A percentile compares a stretch with the other conserved stretches of the same genome.
Evolutionary conservation across 2,329 filamentous ascomycete genomes (phyloP).

Genomic region (Harringtonia aguacate): DNA sequence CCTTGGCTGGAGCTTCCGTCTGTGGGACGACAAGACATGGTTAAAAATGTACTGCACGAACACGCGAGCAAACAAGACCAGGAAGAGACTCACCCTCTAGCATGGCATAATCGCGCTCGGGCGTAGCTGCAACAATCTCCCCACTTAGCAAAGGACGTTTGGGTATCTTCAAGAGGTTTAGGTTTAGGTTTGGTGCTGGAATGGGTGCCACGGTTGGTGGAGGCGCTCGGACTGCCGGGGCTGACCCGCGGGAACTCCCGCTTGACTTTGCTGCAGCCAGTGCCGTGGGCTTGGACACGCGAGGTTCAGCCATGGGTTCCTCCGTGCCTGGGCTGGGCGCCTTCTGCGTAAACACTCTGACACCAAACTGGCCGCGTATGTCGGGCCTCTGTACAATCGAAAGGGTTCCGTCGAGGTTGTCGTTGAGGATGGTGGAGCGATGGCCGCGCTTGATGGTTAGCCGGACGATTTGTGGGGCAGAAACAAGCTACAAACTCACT

Average conservation of each 20-base stretch:
- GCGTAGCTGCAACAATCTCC: background rate
- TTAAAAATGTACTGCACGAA: too few species aligned
- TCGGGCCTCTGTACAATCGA: background rate
- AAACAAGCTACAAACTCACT: background rate
- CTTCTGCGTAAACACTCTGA: slow-evolving; percentile 4
- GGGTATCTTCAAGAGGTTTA: too few species aligned
- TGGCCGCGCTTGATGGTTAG: slow-evolving; percentile 1
- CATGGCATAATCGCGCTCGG: background rate
- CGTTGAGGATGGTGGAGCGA: slow-evolving; percentile 1
- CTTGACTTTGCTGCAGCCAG: background rate
- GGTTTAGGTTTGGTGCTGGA: background rate
- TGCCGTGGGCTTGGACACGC: background rate
- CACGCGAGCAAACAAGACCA: too few species aligned
- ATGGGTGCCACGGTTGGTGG: too few species aligned
- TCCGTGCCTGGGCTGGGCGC: background rate
- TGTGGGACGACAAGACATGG: background rate
- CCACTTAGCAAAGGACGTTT: too few species aligned
- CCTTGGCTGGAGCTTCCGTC: background rate
- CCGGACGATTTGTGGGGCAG: background rate
- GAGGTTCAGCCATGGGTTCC: background rate
- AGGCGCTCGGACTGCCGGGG: too few species aligned
- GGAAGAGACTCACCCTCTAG: background rate
- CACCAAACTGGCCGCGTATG: background rate
- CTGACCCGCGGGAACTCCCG: too few species aligned
- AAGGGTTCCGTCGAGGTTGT: slow-evolving; percentile 8